phyloP scores from a whole-genome alignment of 495 filamentous ascomycete genomes.

The Staphylotrichum tortipilum region DNA sequence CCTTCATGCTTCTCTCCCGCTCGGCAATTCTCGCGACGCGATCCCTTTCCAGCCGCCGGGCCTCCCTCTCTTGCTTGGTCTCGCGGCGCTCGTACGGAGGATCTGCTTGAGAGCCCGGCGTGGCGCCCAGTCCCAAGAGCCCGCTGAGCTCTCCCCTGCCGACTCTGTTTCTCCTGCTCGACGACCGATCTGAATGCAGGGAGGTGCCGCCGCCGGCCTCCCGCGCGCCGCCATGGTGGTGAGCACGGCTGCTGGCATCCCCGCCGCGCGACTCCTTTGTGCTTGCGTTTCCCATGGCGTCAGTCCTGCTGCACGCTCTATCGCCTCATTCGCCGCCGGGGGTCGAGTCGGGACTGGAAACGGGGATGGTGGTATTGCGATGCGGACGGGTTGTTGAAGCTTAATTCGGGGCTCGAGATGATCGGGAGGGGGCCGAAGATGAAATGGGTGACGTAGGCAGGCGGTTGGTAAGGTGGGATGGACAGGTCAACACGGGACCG shows the following conservation, averaged over 20 bases:
- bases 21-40: constrained; percentile 64
- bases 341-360: background rate
- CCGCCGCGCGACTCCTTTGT: constrained; percentile 26
- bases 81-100: constrained; percentile 54
- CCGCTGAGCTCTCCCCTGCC: constrained; percentile 23
- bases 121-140: constrained; percentile 15
- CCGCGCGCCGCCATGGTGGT: constrained; percentile 11
- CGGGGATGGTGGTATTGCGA: too few species aligned
- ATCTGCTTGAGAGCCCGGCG: constrained; percentile 16
- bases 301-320: background rate
- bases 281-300: constrained; percentile 25
- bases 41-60: constrained; percentile 76
- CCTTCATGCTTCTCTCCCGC: constrained; percentile 82
- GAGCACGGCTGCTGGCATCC: constrained; percentile 18
- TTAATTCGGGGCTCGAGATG: background rate
- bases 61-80: constrained; percentile 86
- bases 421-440: background rate
- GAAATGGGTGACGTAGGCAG: constrained; percentile 4
- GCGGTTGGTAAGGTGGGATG: background rate
- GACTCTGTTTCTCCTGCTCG: constrained; percentile 19
- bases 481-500: constrained; percentile 4
- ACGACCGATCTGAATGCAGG: constrained; percentile 15
- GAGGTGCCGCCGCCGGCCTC: constrained; percentile 14
- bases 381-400: background rate
- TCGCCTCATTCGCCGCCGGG: constrained; percentile 7